Base-by-base conservation (phyloP, 169 alveolate genomes). In the Neospora caninum region DNA sequence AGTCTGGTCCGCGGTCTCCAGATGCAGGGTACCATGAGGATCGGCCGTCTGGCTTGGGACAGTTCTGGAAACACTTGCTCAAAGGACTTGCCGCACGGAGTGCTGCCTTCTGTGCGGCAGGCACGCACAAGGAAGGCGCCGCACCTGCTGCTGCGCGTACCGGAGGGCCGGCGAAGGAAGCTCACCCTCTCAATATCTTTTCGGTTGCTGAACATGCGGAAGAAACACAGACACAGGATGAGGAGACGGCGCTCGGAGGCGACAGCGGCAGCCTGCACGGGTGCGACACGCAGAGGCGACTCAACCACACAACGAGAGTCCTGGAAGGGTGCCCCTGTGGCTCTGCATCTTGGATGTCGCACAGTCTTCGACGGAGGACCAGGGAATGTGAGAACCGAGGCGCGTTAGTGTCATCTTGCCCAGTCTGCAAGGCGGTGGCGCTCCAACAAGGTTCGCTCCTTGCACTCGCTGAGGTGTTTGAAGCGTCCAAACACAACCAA, bases 391-490 rank as follows among this genome's bases (percentile, higher is more conserved):
- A 29, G n/a, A 22, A 6, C 31, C 25, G 34, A 6, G 73, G 73
- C 73, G 73, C 73, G 4, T 27, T 64, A 22, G 73, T 64, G 73
- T 64, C 73, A 10, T 64, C 73, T 27, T 64, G 73, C 73, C 7
- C 73, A 4, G 31, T 64, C 34, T 64, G 73, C 73, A 64, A 64
- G n/a, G 73, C 73, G 25, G 73, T 4, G 0, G 49, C 86, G 42
- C 49, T 78, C 39, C 86, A 78, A 78, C 39, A 78, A n/a, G 86
- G 86, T 2, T 78, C 86, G 43, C 10, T 78, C 31, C n/a, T 78
- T 43, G 86, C 86, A 16, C 86, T 78, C n/a, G 86, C 86, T 13
- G 86, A 78, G 45, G 49, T 78, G 45, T 38, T 78, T n/a, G 86
- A 78, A 38, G 86, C 45, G 39, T n/a, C 86, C 22, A 10, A 20